Evolutionary conservation across 805 yeast genomes (phyloP), one percentile per base, ranked within the genome.

Genomic region (Candida jianshihensis): DNA sequence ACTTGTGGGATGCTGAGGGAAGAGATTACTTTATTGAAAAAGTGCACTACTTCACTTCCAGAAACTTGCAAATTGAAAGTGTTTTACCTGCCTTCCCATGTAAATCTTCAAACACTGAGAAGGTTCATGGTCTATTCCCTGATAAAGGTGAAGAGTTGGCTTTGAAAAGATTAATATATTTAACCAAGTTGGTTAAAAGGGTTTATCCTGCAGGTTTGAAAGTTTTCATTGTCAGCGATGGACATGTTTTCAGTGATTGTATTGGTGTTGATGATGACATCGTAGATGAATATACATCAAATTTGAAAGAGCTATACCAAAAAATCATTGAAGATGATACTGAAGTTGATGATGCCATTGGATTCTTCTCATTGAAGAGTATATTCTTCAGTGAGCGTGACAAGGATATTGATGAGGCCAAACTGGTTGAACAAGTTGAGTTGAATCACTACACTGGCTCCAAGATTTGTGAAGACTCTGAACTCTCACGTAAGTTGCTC

Each of bases 51-150:
- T 76, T 71, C 48, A 73, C 77, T 18, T 61, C 68, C 28, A 63
- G 75, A 49, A 57, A 61, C 42, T 37, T 65, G 21, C 65, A 64
- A 27, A 63, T 76, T 41, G 77, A 75, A 51, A 72, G 76, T 12
- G 77, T 75, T 8, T 57, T 76, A 34, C 82, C 82, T 6, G 82
- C 82, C 0, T 76, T 76, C 42, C 82, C 82, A 9, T 75, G 81
- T 47, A 76, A 75, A 49, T 71, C 80, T 0, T 73, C 80, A n/a
- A 76, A 76, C 45, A 37, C 51, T 21, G 63, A 69, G 25, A 76
- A 76, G 47, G 81, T 75, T 4, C 59, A 63, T 26, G 68, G 71
- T 6, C 39, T 49, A 15, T 48, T 53, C 30, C 82, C 82, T 6
- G 82, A 76, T 44, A 67, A 66, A 52, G 82, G 81, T 25, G 71